These are phyloP conservation scores for Scheffersomyces segobiensis DNA, from an alignment of 1,139 yeast genomes.

Conservation along the genomic window DNA sequence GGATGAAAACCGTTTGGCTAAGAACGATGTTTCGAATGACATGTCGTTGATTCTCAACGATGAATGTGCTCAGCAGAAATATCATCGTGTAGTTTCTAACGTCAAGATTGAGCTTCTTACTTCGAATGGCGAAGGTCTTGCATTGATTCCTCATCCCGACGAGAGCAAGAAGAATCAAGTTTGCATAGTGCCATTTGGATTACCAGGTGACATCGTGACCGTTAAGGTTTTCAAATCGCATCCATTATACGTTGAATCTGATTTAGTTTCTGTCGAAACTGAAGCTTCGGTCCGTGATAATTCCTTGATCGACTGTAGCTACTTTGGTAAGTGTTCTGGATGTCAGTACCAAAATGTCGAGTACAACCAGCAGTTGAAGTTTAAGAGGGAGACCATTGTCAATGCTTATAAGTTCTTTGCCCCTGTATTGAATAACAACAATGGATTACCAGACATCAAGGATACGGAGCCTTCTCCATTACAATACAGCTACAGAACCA, in stretches of 20 bases:
- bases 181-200: constrained; percentile 76
- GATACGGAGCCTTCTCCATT: constrained; percentile 80
- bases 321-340: constrained; percentile 63
- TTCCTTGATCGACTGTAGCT: constrained; percentile 44
- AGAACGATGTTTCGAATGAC: constrained; percentile 58
- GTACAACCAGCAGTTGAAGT: constrained; percentile 68
- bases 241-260: constrained; percentile 74
- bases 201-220: constrained; percentile 79
- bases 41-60: constrained; percentile 66
- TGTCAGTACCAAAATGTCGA: constrained; percentile 87
- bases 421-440: constrained; percentile 33
- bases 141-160: constrained; percentile 60
- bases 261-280: constrained; percentile 54
- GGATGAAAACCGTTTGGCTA: constrained; percentile 39
- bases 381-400: constrained; percentile 71
- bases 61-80: constrained; percentile 46
- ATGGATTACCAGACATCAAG: constrained; percentile 56
- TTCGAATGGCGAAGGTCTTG: constrained; percentile 82
- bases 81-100: constrained; percentile 59
- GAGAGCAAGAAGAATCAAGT: constrained; percentile 37
- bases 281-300: constrained; percentile 53
- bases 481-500: constrained; percentile 78
- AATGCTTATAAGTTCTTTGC: constrained; percentile 87
- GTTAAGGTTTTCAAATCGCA: constrained; percentile 78
- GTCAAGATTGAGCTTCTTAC: constrained; percentile 61